These are phyloP conservation scores for Endoconidiophora polonica DNA, from an alignment of 2,329 filamentous ascomycete species.

Conservation along the genomic window DNA sequence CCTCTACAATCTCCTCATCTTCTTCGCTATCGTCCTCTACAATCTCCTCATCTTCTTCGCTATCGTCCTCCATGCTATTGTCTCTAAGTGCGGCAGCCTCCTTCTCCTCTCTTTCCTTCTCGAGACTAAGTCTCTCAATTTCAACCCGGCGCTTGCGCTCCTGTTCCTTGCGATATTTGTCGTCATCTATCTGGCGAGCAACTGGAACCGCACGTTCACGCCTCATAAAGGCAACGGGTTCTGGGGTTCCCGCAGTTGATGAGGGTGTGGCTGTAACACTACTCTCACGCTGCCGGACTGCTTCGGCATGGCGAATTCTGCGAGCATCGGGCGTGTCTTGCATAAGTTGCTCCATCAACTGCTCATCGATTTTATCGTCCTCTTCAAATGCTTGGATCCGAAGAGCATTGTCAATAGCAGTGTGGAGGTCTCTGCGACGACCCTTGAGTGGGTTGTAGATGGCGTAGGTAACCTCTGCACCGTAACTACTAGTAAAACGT, in stretches of 20 bases:
- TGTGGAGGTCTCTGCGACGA: slow-evolving; percentile 14
- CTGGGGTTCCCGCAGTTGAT: too few relatives aligned
- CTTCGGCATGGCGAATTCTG: slow-evolving; percentile 2
- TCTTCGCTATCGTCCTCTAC: neutral
- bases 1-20: neutral
- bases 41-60: neutral
- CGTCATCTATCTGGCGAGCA: slow-evolving; percentile 3
- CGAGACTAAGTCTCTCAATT: neutral
- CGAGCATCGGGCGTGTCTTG: slow-evolving; percentile 9
- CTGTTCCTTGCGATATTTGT: neutral
- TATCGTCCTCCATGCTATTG: neutral
- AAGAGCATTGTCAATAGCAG: slow-evolving; percentile 14
- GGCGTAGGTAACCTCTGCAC: slow-evolving; percentile 14
- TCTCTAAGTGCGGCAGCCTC: neutral
- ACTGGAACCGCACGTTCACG: slow-evolving; percentile 8
- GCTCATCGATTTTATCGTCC: slow-evolving; percentile 8
- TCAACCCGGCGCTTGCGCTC: neutral
- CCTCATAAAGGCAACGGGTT: neutral
- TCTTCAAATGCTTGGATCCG: slow-evolving; percentile 12
- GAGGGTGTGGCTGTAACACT: neutral
- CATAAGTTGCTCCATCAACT: slow-evolving; percentile 12
- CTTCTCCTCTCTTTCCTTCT: neutral
- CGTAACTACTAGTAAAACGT: slow-evolving; percentile 16
- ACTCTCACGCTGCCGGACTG: neutral
- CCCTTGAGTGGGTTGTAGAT: slow-evolving; percentile 16